Percentiles rank a stretch among this genome's conserved stretches.
These are phyloP conservation scores for Suhomyces kilbournensis DNA, from an alignment of 805 yeast genomes.

Conservation along the genomic window DNA sequence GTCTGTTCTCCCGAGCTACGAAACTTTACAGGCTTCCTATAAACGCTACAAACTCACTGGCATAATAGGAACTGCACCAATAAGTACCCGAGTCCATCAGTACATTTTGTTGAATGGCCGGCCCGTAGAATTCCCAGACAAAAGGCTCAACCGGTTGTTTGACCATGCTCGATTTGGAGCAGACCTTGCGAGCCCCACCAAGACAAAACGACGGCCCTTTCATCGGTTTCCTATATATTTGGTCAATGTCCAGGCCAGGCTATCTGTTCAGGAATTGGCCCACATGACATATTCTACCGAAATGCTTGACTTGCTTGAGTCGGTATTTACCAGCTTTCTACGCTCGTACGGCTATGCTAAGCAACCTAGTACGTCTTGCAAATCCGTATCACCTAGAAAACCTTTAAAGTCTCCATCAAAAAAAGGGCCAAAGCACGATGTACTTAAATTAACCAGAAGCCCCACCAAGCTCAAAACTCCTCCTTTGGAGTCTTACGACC, in stretches of 20 bases:
- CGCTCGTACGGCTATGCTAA: not conserved
- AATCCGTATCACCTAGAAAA: too few relatives aligned
- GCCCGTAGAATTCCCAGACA: slow-evolving; percentile 15
- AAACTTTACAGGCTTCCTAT: slow-evolving; percentile 23
- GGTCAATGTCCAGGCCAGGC: slow-evolving; percentile 25
- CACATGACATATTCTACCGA: slow-evolving; percentile 38
- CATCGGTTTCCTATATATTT: slow-evolving; percentile 38
- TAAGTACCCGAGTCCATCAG: slow-evolving; percentile 39
- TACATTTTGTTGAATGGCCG: slow-evolving; percentile 46
- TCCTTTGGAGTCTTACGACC: not conserved
- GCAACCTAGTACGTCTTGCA: not conserved
- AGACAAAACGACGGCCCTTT: slow-evolving; percentile 26
- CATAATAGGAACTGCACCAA: slow-evolving; percentile 35
- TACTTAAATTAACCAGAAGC: too few relatives aligned
- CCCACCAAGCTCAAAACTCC: too few relatives aligned
- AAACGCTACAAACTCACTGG: slow-evolving; percentile 31
- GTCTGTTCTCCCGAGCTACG: slow-evolving; percentile 16
- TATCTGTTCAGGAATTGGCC: slow-evolving; percentile 30
- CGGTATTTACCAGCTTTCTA: slow-evolving; percentile 18
- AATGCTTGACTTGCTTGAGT: slow-evolving; percentile 24
- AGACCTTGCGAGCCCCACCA: not conserved
- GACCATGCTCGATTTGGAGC: slow-evolving; percentile 14
- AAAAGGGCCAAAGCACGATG: too few relatives aligned
- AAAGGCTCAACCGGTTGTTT: slow-evolving; percentile 23
- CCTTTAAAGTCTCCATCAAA: not conserved